A percentile compares a stretch with the other conserved stretches of the same genome.
phyloP scores from a whole-genome alignment of 257 asterid genomes.

The Fraxinus americana region DNA sequence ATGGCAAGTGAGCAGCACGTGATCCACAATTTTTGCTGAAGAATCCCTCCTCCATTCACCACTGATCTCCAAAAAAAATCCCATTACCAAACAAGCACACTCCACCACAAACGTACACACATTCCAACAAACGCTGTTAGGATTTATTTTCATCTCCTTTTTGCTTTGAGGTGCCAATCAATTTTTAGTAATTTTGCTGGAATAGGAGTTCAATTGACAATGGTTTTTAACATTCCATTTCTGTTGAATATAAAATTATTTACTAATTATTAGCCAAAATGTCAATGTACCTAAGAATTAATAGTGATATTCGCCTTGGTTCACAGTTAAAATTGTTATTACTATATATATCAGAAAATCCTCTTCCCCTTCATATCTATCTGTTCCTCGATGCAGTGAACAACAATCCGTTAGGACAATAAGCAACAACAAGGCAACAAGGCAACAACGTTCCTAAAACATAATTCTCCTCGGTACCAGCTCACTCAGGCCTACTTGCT shows the following conservation, averaged over 20 bases:
- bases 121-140: background rate
- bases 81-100: slow-evolving; percentile 19
- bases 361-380: background rate
- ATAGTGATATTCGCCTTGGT: background rate
- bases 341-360: background rate
- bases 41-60: slow-evolving; percentile 21
- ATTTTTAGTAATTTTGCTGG: background rate
- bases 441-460: background rate
- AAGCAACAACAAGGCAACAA: background rate
- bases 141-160: background rate
- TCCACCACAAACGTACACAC: slow-evolving; percentile 5
- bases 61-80: slow-evolving; percentile 13
- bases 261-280: background rate
- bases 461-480: background rate
- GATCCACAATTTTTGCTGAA: slow-evolving; percentile 14
- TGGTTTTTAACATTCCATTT: background rate
- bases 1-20: background rate
- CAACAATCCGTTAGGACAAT: background rate
- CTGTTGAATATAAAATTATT: background rate
- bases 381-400: background rate
- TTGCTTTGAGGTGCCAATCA: background rate
- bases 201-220: background rate
- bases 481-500: background rate
- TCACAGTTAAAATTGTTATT: background rate
- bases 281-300: background rate